Evolutionary conservation across 2,329 filamentous ascomycete species (phyloP), one percentile per base, ranked within the genome.

Genomic region (Penicillium hesseltinei): DNA sequence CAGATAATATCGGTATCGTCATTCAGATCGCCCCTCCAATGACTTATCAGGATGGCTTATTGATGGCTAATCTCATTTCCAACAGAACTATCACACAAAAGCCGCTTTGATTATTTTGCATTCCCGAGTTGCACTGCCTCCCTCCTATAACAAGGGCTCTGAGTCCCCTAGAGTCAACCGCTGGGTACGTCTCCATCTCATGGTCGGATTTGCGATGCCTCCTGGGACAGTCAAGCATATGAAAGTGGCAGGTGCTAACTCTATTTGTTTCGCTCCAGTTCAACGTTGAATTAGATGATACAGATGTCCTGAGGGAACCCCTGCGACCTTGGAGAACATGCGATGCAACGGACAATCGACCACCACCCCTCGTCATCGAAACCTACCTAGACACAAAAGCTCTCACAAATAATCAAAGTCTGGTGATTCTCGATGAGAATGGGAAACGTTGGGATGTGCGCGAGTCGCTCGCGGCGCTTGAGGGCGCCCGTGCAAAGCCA

Each of bases 401-500:
- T 33, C 81, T 97, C 53, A 90, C 89, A 42, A 86, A 88, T 59
- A 94, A 88, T 67, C 92, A 99, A 75, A 92, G 89, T 65, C 79
- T 99, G 51, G 92, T 96, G 56, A 84, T 94, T 61, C 79, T 93
- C 45, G 94, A 97, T 75, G 91, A 96, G 31, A 83, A 89, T 69
- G 93, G 92, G 49, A 96, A 95, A 78, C 86, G 90, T 61, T 97
- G 91, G 90, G 92, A 97, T 78, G 93, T 96, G 19, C 78, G 89
- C 66, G 92, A 95, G 70, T 89, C 91, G 43, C 79, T 97, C 59
- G 88, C 88, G 68, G 81, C 83, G 38, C 86, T 86, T 73, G 61
- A 84, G 71, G 74, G 76, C 54, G 69, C 75, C 25, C 63, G 62
- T 48, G 70, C 73, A 35, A 72, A 73, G 48, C 70, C 71, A 52